A percentile compares a stretch with the other conserved stretches of the same genome.
Evolutionary conservation across 176 grass and related monocot species (phyloP).

Genomic region (Puya raimondii): DNA sequence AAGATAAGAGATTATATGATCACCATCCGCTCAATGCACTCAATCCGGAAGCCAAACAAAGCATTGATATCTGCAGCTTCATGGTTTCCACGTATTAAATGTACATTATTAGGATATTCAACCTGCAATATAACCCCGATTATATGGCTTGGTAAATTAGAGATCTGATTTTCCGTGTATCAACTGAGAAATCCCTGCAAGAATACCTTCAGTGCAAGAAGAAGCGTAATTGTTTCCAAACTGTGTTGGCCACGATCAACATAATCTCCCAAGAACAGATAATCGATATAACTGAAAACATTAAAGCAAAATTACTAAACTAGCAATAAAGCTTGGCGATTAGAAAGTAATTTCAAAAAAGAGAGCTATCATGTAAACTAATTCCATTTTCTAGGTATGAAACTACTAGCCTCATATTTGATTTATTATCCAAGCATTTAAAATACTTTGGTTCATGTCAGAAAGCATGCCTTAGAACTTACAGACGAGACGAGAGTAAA

Average conservation of each 20-base stretch:
- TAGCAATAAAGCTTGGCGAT: neutral
- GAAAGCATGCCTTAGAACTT: neutral
- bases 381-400: neutral
- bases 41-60: slow-evolving; percentile 96
- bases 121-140: slow-evolving; percentile 49
- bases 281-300: slow-evolving; percentile 91
- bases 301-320: slow-evolving; percentile 1
- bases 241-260: slow-evolving; percentile 99
- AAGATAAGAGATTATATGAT: slow-evolving; percentile 8
- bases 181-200: neutral
- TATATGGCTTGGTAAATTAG: slow-evolving; percentile 3
- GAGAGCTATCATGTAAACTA: too few species aligned
- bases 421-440: neutral
- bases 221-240: slow-evolving; percentile 97
- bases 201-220: slow-evolving; percentile 96
- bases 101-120: slow-evolving; percentile 84
- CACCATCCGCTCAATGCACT: slow-evolving; percentile 99
- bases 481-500: neutral
- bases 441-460: neutral
- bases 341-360: neutral
- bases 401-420: neutral
- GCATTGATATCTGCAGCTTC: slow-evolving; percentile 99
- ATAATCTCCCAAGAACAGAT: slow-evolving; percentile 99
- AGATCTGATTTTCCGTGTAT: neutral
- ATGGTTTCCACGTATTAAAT: slow-evolving; percentile 99